Percentiles rank a stretch among this genome's conserved stretches.
phyloP scores from a whole-genome alignment of 1,284 basidiomycete species.

The Trametes sp. region DNA sequence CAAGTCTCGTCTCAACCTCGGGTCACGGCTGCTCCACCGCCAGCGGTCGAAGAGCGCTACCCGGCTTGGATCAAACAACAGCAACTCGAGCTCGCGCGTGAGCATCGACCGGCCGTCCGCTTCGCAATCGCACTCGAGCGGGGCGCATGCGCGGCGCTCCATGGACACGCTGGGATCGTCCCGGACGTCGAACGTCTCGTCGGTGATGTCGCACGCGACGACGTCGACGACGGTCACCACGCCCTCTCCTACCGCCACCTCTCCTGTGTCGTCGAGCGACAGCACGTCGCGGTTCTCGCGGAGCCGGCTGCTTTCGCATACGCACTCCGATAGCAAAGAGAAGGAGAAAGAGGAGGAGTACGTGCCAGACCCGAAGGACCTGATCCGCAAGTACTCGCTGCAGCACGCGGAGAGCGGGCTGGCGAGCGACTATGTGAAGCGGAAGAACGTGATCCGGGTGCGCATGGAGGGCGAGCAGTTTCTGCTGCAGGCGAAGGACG shows the following conservation, averaged over 20 bases:
- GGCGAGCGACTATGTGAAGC: conserved; percentile 94
- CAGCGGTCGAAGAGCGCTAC: conserved; percentile 30
- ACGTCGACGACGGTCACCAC: conserved; percentile 32
- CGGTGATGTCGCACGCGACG: conserved; percentile 21
- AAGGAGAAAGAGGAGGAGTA: conserved; percentile 41
- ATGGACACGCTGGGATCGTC: conserved; percentile 35
- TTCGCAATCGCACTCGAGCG: conserved; percentile 8
- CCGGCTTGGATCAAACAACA: conserved; percentile 19
- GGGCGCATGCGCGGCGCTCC: conserved; percentile 30
- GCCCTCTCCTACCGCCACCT: conserved; percentile 21
- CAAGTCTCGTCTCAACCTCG: conserved; percentile 36
- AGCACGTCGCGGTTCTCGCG: conserved; percentile 30
- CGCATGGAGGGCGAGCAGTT: conserved; percentile 97
- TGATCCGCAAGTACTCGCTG: conserved; percentile 78
- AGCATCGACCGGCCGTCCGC: conserved; percentile 34
- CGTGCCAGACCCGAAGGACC: conserved; percentile 51
- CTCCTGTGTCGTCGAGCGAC: conserved; percentile 14
- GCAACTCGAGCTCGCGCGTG: conserved; percentile 31
- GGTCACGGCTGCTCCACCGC: conserved; percentile 39
- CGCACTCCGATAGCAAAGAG: conserved; percentile 19
- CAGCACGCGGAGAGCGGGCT: conserved; percentile 93
- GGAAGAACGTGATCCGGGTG: conserved; percentile 94
- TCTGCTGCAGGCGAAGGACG: conserved; percentile 88
- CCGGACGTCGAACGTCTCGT: conserved; percentile 27
- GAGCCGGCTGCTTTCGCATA: conserved; percentile 27